Conservation (phyloP, 208 protist genomes). For the Leptomonas pyrrhocoris region DNA sequence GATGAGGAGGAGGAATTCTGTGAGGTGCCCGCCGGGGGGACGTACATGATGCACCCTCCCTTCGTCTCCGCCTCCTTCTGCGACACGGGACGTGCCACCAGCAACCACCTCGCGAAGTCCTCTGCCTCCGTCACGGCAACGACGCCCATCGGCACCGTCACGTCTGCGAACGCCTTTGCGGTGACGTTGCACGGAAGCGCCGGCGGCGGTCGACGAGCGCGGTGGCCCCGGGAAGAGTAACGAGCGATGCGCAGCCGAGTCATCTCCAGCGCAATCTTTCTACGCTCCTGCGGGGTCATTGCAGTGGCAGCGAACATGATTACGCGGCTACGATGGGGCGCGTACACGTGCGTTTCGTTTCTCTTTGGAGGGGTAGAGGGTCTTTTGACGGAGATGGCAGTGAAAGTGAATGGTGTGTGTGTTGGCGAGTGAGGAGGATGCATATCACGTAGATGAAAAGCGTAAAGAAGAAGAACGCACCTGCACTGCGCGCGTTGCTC, state of each 20-base stretch:
- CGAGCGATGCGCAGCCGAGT: neutral
- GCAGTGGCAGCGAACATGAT: conserved; percentile 8
- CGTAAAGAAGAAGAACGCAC: too few relatives aligned
- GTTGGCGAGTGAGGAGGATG: too few relatives aligned
- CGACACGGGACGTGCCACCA: conserved; percentile 3
- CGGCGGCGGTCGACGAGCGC: neutral
- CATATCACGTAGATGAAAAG: too few relatives aligned
- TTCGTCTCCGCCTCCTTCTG: conserved; percentile 13
- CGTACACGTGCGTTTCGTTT: too few relatives aligned
- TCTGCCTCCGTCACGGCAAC: neutral
- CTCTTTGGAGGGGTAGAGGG: too few relatives aligned
- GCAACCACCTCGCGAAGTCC: neutral
- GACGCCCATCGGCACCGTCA: conserved; percentile 2
- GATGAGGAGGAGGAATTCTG: neutral
- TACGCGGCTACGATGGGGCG: neutral
- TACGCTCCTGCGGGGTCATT: neutral
- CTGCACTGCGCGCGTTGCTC: too few relatives aligned
- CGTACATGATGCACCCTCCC: neutral
- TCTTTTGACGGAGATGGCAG: too few relatives aligned
- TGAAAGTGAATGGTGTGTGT: too few relatives aligned
- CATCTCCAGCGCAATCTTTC: conserved; percentile 2
- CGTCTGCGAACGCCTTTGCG: conserved; percentile 13
- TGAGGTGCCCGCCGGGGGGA: neutral
- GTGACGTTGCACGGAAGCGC: conserved; percentile 7
- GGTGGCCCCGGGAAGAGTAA: neutral